Conservation (phyloP, 306 rosid genomes). For the Acacia acuminata region DNA sequence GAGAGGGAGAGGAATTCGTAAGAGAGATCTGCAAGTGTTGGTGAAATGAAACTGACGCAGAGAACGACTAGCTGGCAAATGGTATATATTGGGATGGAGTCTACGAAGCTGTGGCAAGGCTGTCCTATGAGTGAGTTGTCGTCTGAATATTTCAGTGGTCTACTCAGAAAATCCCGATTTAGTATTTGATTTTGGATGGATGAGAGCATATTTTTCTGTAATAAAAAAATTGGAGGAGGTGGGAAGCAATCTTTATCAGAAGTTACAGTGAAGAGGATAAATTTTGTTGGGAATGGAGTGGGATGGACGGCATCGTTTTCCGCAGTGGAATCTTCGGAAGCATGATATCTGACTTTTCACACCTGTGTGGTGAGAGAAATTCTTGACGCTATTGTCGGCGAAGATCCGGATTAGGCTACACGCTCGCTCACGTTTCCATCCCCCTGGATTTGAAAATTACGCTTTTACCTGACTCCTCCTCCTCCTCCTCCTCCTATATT, state of each 20-base stretch:
- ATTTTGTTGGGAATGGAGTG: slow-evolving; percentile 25
- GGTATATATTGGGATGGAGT: slow-evolving; percentile 16
- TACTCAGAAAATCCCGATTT: not conserved
- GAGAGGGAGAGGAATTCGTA: not conserved
- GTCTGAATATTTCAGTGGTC: slow-evolving; percentile 9
- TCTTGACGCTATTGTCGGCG: slow-evolving; percentile 47
- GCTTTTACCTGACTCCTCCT: no score
- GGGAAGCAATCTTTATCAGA: not conserved
- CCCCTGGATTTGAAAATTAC: slow-evolving; percentile 21
- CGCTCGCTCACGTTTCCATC: slow-evolving; percentile 12
- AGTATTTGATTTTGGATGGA: not conserved
- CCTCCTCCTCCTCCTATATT: no score
- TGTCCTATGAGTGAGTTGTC: slow-evolving; percentile 48
- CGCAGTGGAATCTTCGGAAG: slow-evolving; percentile 45
- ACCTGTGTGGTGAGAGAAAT: not conserved
- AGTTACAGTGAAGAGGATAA: not conserved
- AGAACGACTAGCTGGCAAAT: not conserved
- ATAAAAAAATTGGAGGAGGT: no score
- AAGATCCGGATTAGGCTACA: slow-evolving; percentile 27
- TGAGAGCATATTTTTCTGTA: not conserved
- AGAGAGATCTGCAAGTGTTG: slow-evolving; percentile 43
- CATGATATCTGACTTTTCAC: slow-evolving; percentile 29
- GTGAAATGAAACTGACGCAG: slow-evolving; percentile 35
- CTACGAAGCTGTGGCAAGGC: slow-evolving; percentile 46
- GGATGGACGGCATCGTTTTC: slow-evolving; percentile 30